Evolutionary conservation across 2,329 filamentous ascomycete genomes (phyloP), one percentile per base, ranked within the genome.

Genomic region (Venturia nashicola): DNA sequence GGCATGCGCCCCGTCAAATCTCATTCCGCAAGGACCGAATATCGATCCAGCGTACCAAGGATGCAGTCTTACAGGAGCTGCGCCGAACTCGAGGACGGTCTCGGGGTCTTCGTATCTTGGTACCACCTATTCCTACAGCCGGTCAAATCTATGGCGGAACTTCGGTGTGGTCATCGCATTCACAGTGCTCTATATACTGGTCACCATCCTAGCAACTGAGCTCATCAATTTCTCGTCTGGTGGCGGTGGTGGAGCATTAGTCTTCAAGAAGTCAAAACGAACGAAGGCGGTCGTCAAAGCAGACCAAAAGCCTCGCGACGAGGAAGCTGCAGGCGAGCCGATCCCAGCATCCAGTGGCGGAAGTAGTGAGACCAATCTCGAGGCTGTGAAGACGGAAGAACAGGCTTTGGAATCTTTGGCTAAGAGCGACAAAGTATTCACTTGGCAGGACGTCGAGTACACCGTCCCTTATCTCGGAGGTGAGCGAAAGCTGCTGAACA

Each of bases 101-200:
- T 83, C 76, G 20, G 86, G 87, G 1, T 85, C 87, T 65, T 76
- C 79, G 0, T 89, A 83, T 67, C 83, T 89, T 5, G 71, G 76
- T 3, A 71, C 75, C 0, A 81, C 78, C 65, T 88, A 83, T 68
- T 69, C 74, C 11, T 89, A 88, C 71, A 78, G 75, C 16, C 82
- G 81, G 67, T 76, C 76, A 0, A 80, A 88, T 66, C 76, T 82
- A 4, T 88, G 86, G 86, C 76, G 65, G 8, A 66, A 66, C 36
- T 63, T 63, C 20, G 65, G 65, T 4, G 46, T 66, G 12, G 20
- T 65, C 4, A 40, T 63, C 20, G 65, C 59, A 2, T 66, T 63
- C 72, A 72, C 84, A 0, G 78, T 90, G 0, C 80, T 91, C 5
- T 95, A 93, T 70, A 82, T 95, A 14, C 68, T 86, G 12, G 74